Evolutionary conservation across 2,329 filamentous ascomycete genomes (phyloP), one percentile per base, ranked within the genome.

Genomic region (Cryphonectria nitschkei): DNA sequence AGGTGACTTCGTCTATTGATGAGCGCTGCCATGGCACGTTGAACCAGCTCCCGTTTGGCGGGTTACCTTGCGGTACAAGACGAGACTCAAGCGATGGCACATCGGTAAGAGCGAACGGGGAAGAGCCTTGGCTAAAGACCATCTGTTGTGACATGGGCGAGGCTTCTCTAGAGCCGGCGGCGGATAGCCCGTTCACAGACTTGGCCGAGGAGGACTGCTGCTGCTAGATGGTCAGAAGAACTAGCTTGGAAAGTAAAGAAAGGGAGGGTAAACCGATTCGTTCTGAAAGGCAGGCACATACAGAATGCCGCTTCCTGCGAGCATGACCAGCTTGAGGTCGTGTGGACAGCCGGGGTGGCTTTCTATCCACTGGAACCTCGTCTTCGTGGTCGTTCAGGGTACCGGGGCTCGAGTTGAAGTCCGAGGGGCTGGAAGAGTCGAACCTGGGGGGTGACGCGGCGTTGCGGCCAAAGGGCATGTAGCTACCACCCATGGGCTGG

Each of bases 141-240:
- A 87, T 82, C 58, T 65, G 65, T 46, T 82, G 83, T 19, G 86
- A 86, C 74, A 85, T 81, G 16, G 88, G 88, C 1, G 88, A 89
- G 29, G 83, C 81, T 75, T 89, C 88, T 73, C 86, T 81, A 1
- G 87, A 88, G 37, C 78, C 80, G 41, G 79, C 78, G 58, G 83
- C 83, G 73, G 82, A 84, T 9, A 84, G 74, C 37, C 84, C 84
- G 73, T 84, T 84, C 79, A 85, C 83, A n/a, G 84, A 83, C 65
- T 85, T 85, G 41, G 81, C 83, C 37, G 85, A 78, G 0, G 85
- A 86, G 72, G 84, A 83, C 80, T 87, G 85, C 86, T 88, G 74
- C 41, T 41, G 71, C 65, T 67, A 63, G 41, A 65, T 1, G 70
- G 79, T 79, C 80, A 80, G 50, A 65, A 22, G 62, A 52, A n/a